Conservation (phyloP, 257 asterid genomes). For the Solanum phureja region DNA sequence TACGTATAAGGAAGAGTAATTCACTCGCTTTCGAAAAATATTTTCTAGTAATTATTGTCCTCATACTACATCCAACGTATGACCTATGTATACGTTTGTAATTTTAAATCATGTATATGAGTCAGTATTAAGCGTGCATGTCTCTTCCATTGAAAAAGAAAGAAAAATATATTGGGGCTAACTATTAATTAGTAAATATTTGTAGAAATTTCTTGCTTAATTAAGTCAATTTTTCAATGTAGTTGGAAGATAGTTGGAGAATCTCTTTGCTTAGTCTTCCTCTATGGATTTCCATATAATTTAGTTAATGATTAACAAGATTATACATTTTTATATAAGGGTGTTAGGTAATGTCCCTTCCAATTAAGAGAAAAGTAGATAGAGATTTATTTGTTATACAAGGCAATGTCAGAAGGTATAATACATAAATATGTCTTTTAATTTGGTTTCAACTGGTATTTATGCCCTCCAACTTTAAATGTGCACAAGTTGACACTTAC, state of each 20-base stretch:
- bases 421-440: too few relatives aligned
- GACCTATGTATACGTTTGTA: not conserved
- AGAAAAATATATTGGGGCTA: not conserved
- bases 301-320: not conserved
- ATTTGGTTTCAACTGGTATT: too few relatives aligned
- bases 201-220: not conserved
- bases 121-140: not conserved
- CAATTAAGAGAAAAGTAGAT: not conserved
- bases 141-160: not conserved
- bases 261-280: constrained; percentile 9
- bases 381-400: not conserved
- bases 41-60: not conserved
- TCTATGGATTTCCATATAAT: not conserved
- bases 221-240: constrained; percentile 20
- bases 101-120: not conserved
- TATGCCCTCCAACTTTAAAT: too few relatives aligned
- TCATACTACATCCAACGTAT: not conserved
- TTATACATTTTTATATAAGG: not conserved
- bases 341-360: not conserved
- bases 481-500: too few relatives aligned
- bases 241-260: constrained; percentile 37
- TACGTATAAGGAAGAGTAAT: not conserved
- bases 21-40: not conserved
- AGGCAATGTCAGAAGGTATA: not conserved
- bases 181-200: not conserved